phyloP scores from a whole-genome alignment of 306 rosid genomes.

The Crotalaria pallida region DNA sequence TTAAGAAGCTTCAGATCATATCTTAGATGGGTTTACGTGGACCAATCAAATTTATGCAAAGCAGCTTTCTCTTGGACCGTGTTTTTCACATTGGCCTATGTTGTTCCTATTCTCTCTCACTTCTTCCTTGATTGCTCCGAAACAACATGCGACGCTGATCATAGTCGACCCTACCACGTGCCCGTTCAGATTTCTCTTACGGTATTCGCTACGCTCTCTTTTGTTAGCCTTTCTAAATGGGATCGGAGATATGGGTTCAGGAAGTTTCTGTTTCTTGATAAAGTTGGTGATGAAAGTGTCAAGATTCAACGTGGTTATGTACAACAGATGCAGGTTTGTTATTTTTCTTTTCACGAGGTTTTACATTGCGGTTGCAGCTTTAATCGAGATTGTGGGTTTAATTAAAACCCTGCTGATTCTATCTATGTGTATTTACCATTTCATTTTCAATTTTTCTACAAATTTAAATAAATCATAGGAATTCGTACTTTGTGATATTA shows the following conservation, averaged over 20 bases:
- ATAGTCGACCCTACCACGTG: conserved; percentile 62
- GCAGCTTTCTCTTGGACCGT: conserved; percentile 59
- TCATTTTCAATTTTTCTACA: no score
- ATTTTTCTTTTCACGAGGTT: not conserved
- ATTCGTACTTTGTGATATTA: no score
- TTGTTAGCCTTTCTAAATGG: conserved; percentile 54
- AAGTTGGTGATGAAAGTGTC: conserved; percentile 41
- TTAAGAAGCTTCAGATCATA: conserved; percentile 41
- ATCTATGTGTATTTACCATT: no score
- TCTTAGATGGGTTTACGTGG: conserved; percentile 63
- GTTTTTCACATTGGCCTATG: conserved; percentile 46
- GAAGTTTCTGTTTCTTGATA: conserved; percentile 73
- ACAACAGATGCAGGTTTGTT: conserved; percentile 50
- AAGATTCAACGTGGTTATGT: conserved; percentile 56
- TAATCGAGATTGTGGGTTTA: no score
- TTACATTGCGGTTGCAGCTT: no score
- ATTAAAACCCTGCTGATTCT: no score
- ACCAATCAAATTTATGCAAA: conserved; percentile 50
- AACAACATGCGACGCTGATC: conserved; percentile 54
- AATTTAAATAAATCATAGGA: no score
- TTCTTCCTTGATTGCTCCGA: conserved; percentile 53
- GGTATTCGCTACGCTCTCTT: conserved; percentile 47
- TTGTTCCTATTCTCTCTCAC: conserved; percentile 56
- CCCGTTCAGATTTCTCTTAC: conserved; percentile 68
- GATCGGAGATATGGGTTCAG: conserved; percentile 49